Base-by-base conservation (phyloP, 2,329 filamentous ascomycete species). In the Fusarium albosuccineum region DNA sequence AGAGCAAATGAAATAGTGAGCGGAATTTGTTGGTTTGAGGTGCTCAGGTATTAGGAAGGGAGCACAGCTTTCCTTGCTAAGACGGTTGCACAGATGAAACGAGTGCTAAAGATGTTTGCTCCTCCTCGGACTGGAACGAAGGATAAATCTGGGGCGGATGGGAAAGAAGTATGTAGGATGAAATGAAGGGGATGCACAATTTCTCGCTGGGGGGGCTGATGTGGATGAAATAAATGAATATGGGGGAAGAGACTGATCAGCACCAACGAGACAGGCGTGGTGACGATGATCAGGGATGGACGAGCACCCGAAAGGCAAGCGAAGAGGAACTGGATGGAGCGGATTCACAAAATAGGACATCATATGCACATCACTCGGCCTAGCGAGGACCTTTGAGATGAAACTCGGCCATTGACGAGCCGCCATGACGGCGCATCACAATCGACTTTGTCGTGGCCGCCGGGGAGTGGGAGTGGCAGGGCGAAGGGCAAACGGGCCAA, bases 11-110 rank as follows among this genome's bases (percentile, higher is more conserved):
- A 49, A 22, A 44, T 61, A 59, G 54, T 63, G 53, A 60, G 60
- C 54, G 39, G 50, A 29, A 54, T 27, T 30, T 67, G 56, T 37
- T 51, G 48, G 54, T 33, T 45, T 52, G 51, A 58, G 48, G 44
- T 39, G 46, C 50, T 52, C 44, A 57, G 50, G 56, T 62, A 54
- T 60, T 33, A 48, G 60, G 42, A 57, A 69, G 69, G 70, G 64
- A 73, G 70, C 70, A 63, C 70, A 73, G 70, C 70, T 73, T 64
- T 66, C 65, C 67, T 65, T 39, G 56, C 49, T 53, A 49, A 55
- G 37, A 44, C 42, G 45, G 70, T 72, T 64, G 51, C 59, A 72
- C 68, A 68, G 48, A 56, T 58, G 70, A 73, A 69, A 67, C 57
- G 68, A 71, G 60, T 45, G 61, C 40, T 58, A 53, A 45, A 52